Evolutionary conservation across 495 filamentous ascomycete species (phyloP).

Genomic region (Letharia lupina): DNA sequence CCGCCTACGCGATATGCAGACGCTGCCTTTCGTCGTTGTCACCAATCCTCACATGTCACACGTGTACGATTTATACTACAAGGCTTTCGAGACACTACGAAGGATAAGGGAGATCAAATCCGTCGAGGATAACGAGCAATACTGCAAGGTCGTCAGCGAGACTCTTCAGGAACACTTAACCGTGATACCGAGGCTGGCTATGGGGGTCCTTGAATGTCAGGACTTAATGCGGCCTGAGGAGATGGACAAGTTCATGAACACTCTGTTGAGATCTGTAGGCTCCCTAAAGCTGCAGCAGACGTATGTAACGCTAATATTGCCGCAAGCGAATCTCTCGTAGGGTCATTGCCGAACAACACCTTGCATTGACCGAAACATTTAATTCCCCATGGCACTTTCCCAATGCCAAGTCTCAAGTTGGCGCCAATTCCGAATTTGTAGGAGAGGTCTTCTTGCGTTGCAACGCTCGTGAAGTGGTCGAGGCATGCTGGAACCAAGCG

Average conservation of each 20-base stretch:
- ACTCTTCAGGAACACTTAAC: constrained; percentile 82
- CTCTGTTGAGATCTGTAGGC: constrained; percentile 76
- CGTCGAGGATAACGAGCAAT: constrained; percentile 81
- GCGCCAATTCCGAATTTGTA: constrained; percentile 73
- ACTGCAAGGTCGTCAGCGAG: constrained; percentile 71
- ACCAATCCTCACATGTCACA: constrained; percentile 89
- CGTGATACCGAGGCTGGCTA: constrained; percentile 87
- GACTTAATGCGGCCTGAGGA: constrained; percentile 67
- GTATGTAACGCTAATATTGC: constrained; percentile 4
- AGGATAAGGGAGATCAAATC: constrained; percentile 74
- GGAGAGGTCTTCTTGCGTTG: constrained; percentile 94
- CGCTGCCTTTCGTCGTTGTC: constrained; percentile 88
- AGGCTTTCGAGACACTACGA: constrained; percentile 84
- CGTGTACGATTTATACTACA: constrained; percentile 95
- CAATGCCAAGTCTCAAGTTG: constrained; percentile 55
- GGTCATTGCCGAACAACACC: constrained; percentile 95
- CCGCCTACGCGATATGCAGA: constrained; percentile 94
- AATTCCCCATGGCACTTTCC: constrained; percentile 88
- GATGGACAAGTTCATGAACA: constrained; percentile 93
- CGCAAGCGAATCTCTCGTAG: constrained; percentile 63
- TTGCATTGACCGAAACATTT: constrained; percentile 95
- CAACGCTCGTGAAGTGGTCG: constrained; percentile 81
- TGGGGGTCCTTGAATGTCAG: constrained; percentile 84
- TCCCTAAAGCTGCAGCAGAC: background rate
- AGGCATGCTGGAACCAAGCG: constrained; percentile 66